phyloP scores from a whole-genome alignment of 2,329 filamentous ascomycete species.

The Amauroascus niger region DNA sequence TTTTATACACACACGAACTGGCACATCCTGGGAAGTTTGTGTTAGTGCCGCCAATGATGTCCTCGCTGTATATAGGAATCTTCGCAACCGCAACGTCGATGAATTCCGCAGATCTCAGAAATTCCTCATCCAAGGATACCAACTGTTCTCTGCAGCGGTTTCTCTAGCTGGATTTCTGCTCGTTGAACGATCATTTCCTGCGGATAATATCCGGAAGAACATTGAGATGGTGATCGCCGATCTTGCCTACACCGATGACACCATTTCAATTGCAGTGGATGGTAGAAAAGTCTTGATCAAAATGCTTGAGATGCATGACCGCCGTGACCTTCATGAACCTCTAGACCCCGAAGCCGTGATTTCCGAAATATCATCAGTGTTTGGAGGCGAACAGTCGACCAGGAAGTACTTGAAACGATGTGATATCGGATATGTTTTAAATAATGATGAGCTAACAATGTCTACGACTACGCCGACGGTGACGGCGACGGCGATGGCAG shows the following conservation, averaged over 20 bases:
- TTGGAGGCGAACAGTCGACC: conserved; percentile 23
- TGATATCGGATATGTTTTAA: conserved; percentile 17
- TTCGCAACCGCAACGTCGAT: conserved; percentile 19
- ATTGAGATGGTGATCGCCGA: conserved; percentile 23
- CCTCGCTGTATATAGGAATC: conserved; percentile 19
- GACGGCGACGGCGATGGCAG: background rate
- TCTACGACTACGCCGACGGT: background rate
- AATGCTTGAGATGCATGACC: conserved; percentile 23
- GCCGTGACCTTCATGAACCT: conserved; percentile 16
- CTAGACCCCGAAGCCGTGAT: conserved; percentile 20
- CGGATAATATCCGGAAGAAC: conserved; percentile 19
- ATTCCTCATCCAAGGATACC: conserved; percentile 23
- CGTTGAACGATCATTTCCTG: conserved; percentile 22
- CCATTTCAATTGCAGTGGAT: conserved; percentile 18
- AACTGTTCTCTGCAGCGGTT: conserved; percentile 23
- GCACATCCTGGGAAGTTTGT: conserved; percentile 20
- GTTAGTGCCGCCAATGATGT: conserved; percentile 22
- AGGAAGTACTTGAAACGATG: conserved; percentile 23
- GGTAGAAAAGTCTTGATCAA: conserved; percentile 21
- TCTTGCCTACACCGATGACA: conserved; percentile 18
- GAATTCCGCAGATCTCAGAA: conserved; percentile 20
- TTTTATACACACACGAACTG: conserved; percentile 21
- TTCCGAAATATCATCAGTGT: conserved; percentile 21
- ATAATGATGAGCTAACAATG: conserved; percentile 11
- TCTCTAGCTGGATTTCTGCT: conserved; percentile 23